Percentiles rank a stretch among this genome's conserved stretches.
Evolutionary conservation across 23 red algal species (phyloP).

Genomic region (Cyanidium caldarium): DNA sequence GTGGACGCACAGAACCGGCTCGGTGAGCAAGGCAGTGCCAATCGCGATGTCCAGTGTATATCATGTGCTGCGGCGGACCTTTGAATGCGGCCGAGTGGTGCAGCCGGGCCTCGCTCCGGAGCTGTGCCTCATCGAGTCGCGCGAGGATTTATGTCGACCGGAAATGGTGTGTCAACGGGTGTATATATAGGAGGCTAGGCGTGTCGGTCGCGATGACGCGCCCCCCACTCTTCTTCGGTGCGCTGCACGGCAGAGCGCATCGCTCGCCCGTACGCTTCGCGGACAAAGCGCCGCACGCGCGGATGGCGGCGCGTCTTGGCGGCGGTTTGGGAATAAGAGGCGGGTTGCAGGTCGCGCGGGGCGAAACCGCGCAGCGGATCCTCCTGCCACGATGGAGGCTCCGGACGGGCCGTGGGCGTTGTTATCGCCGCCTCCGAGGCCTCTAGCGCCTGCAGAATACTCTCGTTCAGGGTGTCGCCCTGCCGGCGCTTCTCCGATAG

Average conservation of each 20-base stretch:
- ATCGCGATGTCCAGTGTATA: conserved; percentile 41
- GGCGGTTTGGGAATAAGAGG: too few relatives aligned
- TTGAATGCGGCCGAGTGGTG: background rate
- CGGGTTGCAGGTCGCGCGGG: background rate
- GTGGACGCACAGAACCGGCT: conserved; percentile 10
- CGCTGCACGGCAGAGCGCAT: too few relatives aligned
- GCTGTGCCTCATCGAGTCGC: conserved; percentile 33
- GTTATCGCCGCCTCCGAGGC: too few relatives aligned
- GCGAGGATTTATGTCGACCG: conserved; percentile 26
- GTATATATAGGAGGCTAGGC: background rate
- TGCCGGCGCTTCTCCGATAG: too few relatives aligned
- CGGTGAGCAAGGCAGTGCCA: conserved; percentile 10
- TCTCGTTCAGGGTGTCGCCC: background rate
- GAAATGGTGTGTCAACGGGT: background rate
- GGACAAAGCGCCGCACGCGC: too few relatives aligned
- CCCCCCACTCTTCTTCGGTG: background rate
- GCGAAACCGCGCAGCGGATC: background rate
- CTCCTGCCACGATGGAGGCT: too few relatives aligned
- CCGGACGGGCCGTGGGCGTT: too few relatives aligned
- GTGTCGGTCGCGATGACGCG: background rate
- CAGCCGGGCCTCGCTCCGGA: conserved; percentile 20
- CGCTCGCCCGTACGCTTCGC: too few relatives aligned
- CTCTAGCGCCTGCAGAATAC: background rate
- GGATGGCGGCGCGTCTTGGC: too few relatives aligned
- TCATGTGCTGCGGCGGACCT: conserved; percentile 38